Evolutionary conservation across 345 rosid genomes (phyloP).

Genomic region (Punica granatum): DNA sequence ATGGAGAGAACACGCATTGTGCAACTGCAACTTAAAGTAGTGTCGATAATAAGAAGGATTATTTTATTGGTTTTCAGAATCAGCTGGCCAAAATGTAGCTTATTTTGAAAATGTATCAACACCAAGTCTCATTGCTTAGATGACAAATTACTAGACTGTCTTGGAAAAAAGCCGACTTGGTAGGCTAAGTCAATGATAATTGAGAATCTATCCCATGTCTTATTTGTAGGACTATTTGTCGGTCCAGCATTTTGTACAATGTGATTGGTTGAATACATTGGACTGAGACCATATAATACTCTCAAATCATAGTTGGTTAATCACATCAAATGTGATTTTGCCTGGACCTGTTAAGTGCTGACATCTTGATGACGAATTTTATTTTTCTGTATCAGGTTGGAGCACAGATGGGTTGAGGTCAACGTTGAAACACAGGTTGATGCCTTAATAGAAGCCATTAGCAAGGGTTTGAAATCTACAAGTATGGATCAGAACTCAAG

Average conservation of each 20-base stretch:
- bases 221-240: neutral
- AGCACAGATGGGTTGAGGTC: constrained; percentile 84
- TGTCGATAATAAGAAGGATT: too few species aligned
- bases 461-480: constrained; percentile 24
- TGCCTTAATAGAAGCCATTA: constrained; percentile 74
- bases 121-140: neutral
- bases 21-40: neutral
- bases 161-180: neutral
- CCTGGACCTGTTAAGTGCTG: neutral
- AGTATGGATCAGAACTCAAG: constrained; percentile 17
- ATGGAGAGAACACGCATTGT: neutral
- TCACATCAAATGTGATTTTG: neutral
- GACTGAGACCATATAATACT: neutral
- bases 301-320: neutral
- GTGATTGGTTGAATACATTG: neutral
- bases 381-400: constrained; percentile 45
- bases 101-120: neutral
- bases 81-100: neutral
- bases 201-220: neutral
- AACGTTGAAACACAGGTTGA: constrained; percentile 76
- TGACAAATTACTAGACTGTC: neutral
- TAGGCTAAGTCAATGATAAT: neutral
- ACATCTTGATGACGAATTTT: neutral
- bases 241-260: neutral
- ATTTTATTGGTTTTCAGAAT: too few species aligned